These are phyloP conservation scores for Magnaporthiopsis poae DNA, from an alignment of 2,329 filamentous ascomycete species.

Conservation along the genomic window DNA sequence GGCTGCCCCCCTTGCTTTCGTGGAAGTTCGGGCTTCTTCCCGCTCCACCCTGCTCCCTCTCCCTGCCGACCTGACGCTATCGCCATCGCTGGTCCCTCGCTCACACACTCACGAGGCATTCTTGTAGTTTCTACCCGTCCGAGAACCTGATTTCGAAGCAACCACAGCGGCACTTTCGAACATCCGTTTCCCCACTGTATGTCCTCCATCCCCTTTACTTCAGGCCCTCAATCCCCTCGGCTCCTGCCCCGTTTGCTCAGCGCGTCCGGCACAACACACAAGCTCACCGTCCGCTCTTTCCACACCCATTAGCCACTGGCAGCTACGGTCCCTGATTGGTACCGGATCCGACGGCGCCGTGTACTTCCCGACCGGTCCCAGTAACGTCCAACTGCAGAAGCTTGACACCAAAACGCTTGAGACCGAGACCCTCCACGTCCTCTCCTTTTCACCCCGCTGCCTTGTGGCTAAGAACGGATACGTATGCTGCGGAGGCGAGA, in stretches of 20 bases:
- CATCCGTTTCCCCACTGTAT: slow-evolving; percentile 56
- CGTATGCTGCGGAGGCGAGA: slow-evolving; percentile 82
- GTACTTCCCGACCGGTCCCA: slow-evolving; percentile 71
- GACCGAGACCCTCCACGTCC: slow-evolving; percentile 61
- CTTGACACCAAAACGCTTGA: slow-evolving; percentile 60
- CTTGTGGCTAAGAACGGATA: slow-evolving; percentile 78
- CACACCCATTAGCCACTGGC: slow-evolving; percentile 57
- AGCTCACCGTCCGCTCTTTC: slow-evolving; percentile 3
- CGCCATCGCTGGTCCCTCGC: neutral
- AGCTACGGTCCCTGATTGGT: slow-evolving; percentile 82
- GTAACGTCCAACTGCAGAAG: slow-evolving; percentile 55
- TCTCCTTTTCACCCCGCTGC: slow-evolving; percentile 71
- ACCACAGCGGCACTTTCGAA: slow-evolving; percentile 57
- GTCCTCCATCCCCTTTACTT: slow-evolving; percentile 18
- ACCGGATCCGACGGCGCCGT: slow-evolving; percentile 65
- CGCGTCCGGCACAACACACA: neutral
- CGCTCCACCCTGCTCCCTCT: too few species aligned
- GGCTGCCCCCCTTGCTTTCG: slow-evolving; percentile 16
- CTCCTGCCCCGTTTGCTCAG: neutral
- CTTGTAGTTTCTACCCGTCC: slow-evolving; percentile 51
- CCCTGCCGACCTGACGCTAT: slow-evolving; percentile 10
- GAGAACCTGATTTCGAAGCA: slow-evolving; percentile 52
- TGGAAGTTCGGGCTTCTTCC: neutral
- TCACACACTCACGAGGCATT: slow-evolving; percentile 10
- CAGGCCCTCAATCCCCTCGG: slow-evolving; percentile 1